phyloP scores from a whole-genome alignment of 352 stramenopile species.

The Plasmopara halstedii region DNA sequence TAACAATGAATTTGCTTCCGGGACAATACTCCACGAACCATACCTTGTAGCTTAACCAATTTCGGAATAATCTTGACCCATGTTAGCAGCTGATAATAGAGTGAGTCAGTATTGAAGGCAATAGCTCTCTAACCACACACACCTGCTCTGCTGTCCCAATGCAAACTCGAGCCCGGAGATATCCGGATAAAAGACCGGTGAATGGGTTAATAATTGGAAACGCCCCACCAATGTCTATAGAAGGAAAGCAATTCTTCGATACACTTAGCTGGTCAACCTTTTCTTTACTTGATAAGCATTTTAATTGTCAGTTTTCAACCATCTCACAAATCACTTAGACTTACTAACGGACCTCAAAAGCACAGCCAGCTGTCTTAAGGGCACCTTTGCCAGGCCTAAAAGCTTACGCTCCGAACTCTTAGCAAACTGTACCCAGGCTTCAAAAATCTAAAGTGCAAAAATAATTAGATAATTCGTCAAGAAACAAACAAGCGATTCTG shows the following conservation, averaged over 20 bases:
- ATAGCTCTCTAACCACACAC: background rate
- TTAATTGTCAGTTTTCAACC: background rate
- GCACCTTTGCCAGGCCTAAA: constrained; percentile 31
- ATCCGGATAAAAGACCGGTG: constrained; percentile 21
- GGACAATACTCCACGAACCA: constrained; percentile 2
- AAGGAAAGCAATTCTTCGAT: constrained; percentile 10
- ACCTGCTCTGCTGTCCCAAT: constrained; percentile 55
- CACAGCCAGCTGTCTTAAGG: constrained; percentile 12
- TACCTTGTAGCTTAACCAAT: constrained; percentile 7
- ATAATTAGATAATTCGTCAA: background rate
- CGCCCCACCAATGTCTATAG: constrained; percentile 23
- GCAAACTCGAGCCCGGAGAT: constrained; percentile 26
- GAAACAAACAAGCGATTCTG: background rate
- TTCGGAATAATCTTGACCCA: constrained; percentile 5
- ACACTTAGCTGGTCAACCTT: background rate
- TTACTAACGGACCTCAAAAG: constrained; percentile 21
- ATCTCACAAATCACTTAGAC: background rate
- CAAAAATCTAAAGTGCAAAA: constrained; percentile 24
- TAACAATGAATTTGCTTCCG: background rate
- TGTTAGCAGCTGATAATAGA: background rate
- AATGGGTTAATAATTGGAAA: constrained; percentile 42
- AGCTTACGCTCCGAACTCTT: constrained; percentile 12
- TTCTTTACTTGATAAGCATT: background rate
- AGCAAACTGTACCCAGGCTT: constrained; percentile 24
- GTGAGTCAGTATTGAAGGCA: background rate